A percentile compares a stretch with the other conserved stretches of the same genome.
Evolutionary conservation across 2,329 filamentous ascomycete genomes (phyloP).

Genomic region (Trichoderma atrobrunneum): DNA sequence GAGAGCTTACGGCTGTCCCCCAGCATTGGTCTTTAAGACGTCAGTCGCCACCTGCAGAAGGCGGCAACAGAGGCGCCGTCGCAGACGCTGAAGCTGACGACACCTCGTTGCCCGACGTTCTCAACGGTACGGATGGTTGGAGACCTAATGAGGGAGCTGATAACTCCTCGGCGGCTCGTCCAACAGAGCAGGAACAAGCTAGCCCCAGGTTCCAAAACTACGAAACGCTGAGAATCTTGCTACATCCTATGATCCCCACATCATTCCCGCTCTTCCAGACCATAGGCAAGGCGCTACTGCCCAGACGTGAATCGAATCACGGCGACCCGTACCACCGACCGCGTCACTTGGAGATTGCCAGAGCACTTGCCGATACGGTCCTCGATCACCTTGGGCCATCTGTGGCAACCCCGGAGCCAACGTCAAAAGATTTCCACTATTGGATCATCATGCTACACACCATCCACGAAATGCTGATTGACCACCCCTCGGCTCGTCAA

Average conservation of each 20-base stretch:
- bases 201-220: conserved; percentile 66
- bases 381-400: conserved; percentile 61
- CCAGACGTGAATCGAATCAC: conserved; percentile 57
- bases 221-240: conserved; percentile 69
- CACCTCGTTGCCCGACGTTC: conserved; percentile 34
- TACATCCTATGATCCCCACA: conserved; percentile 74
- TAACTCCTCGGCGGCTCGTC: conserved; percentile 28
- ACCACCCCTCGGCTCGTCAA: conserved; percentile 49
- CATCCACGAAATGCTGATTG: conserved; percentile 74
- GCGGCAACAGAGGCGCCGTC: conserved; percentile 21
- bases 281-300: conserved; percentile 76
- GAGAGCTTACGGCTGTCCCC: conserved; percentile 71
- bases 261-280: conserved; percentile 85
- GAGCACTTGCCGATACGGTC: conserved; percentile 68
- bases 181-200: conserved; percentile 43
- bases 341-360: conserved; percentile 55
- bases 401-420: conserved; percentile 44
- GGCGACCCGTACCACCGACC: conserved; percentile 59
- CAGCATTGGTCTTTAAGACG: conserved; percentile 56
- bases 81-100: conserved; percentile 30
- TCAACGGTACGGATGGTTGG: conserved; percentile 30
- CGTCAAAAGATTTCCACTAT: conserved; percentile 69
- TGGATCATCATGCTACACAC: conserved; percentile 79
- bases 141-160: conserved; percentile 27
- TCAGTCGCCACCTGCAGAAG: conserved; percentile 29